Evolutionary conservation across 441 rosid genomes (phyloP), one percentile per base, ranked within the genome.

Genomic region (Theobroma grandiflorum): DNA sequence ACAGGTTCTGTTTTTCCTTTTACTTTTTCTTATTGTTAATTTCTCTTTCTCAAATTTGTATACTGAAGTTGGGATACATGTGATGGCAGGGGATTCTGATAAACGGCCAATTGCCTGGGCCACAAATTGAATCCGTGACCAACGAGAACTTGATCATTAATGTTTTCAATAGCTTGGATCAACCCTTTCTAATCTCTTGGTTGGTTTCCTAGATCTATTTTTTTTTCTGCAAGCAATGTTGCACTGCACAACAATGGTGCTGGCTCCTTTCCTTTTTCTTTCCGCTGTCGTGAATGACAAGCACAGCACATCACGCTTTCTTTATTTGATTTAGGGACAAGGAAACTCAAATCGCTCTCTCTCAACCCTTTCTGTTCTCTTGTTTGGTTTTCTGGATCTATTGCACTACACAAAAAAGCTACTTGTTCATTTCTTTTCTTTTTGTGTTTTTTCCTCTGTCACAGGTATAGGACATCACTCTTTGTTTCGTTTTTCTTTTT

Each of bases 31-130:
- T 38, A 37, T 52, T 42, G 47, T 9, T 65, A 53, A 26, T 40
- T 63, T 62, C 20, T 38, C 20, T 73, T 26, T 10, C 8, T 16
- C 33, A 31, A 20, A 55, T 70, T 33, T 35, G 18, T 62, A 65
- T 64, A 69, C 52, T 61, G 68, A 66, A 55, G 31, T 58, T 63
- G 2, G n/a, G 55, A 20, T 68, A n/a, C 74, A 55, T 42, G 63
- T 55, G 35, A 69, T 83, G 79, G 85, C 95, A 93, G 94, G 97
- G 90, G 18, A 91, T 93, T 74, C 73, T 93, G 87, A 93, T 91
- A 62, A 91, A 93, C 49, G 92, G 95, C 43, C 89, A 90, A 53
- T 93, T 93, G 82, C 97, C 97, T 11, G 97, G 97, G 78, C 97
- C 97, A 6, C 88, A 80, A 50, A 80, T 93, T 53, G 91, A 93